Conservation (phyloP, 371 early-diverging fungal species). For the Circinella minor region DNA sequence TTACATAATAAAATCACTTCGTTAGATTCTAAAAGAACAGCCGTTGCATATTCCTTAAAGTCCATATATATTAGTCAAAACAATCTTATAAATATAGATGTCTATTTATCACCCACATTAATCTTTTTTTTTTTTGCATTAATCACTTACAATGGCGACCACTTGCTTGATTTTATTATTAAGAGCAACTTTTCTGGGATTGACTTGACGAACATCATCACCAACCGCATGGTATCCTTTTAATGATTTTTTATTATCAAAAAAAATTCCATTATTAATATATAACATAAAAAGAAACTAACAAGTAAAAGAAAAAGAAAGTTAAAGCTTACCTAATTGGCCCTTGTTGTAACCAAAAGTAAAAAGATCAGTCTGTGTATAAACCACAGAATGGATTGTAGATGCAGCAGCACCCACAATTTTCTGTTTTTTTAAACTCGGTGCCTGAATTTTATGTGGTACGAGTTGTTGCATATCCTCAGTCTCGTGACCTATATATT, state of each 20-base stretch:
- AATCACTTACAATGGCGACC: constrained; percentile 45
- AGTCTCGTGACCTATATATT: constrained; percentile 49
- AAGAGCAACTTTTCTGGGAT: constrained; percentile 59
- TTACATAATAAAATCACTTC: constrained; percentile 56
- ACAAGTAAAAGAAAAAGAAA: not conserved
- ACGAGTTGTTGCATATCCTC: constrained; percentile 51
- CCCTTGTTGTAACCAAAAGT: constrained; percentile 82
- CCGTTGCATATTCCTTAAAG: constrained; percentile 55
- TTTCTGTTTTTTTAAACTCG: constrained; percentile 56
- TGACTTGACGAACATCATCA: constrained; percentile 39
- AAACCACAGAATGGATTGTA: constrained; percentile 69
- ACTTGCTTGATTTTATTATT: constrained; percentile 52
- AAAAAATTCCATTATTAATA: too few relatives aligned
- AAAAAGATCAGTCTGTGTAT: constrained; percentile 60
- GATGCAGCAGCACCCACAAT: constrained; percentile 76
- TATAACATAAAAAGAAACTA: not conserved
- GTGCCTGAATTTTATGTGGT: constrained; percentile 63
- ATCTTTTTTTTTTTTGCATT: too few relatives aligned
- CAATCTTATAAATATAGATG: too few relatives aligned
- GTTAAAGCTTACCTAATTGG: constrained; percentile 62
- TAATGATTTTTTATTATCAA: not conserved
- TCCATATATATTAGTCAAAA: not conserved
- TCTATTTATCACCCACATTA: too few relatives aligned
- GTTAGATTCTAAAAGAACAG: constrained; percentile 44
- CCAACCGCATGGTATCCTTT: constrained; percentile 56